Conservation (phyloP, 1,284 basidiomycete species). For the Ustilago hordei region DNA sequence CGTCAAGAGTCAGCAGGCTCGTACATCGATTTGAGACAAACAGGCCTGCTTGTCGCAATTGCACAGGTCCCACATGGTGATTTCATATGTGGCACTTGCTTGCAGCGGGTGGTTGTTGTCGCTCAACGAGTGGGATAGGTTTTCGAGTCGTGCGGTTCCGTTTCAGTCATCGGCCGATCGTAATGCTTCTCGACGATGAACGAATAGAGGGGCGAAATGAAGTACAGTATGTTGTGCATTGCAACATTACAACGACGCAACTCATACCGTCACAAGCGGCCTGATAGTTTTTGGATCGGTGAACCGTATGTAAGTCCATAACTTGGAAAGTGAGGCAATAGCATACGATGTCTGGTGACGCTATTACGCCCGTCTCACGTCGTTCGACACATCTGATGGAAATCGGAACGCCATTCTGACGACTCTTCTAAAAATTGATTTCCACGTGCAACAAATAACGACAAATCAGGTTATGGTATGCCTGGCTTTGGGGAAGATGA, state of each 20-base stretch:
- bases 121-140: neutral
- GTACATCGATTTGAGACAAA: neutral
- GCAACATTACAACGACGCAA: neutral
- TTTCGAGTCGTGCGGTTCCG: no score
- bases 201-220: neutral
- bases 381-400: neutral
- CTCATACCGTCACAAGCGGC: neutral
- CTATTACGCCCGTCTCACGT: no score
- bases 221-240: neutral
- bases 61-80: neutral
- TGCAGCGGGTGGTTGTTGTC: neutral
- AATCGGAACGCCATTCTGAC: neutral
- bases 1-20: no score
- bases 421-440: neutral
- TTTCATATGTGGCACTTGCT: neutral
- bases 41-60: neutral
- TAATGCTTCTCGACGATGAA: no score
- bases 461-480: no score
- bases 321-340: no score
- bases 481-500: no score
- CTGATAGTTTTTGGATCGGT: no score
- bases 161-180: no score
- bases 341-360: no score
- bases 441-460: neutral
- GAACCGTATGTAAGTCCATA: no score